Conservation (phyloP, 768 basidiomycete species). For the Tricholoma sp. region DNA sequence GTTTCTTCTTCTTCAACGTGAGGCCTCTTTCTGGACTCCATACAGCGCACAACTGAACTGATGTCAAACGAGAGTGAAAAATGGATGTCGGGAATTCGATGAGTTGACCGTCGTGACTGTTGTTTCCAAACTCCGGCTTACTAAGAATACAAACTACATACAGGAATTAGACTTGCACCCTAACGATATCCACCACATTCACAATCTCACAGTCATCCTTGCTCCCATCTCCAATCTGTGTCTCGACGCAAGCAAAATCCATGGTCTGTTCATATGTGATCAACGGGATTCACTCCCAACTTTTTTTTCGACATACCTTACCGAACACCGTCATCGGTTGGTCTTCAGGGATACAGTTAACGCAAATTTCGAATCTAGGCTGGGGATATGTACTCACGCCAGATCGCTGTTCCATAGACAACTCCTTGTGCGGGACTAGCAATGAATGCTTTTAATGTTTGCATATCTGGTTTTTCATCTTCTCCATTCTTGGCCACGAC, state of each 20-base stretch:
- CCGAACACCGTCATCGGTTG: slow-evolving; percentile 87
- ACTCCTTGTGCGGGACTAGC: slow-evolving; percentile 82
- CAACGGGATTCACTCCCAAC: slow-evolving; percentile 1
- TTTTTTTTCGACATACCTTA: slow-evolving; percentile 39
- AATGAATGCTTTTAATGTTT: slow-evolving; percentile 74
- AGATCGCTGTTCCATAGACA: slow-evolving; percentile 75
- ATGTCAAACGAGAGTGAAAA: slow-evolving; percentile 3
- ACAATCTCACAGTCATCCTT: slow-evolving; percentile 84
- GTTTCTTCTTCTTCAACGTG: slow-evolving; percentile 47
- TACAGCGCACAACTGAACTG: slow-evolving; percentile 21
- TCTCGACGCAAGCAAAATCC: slow-evolving; percentile 88
- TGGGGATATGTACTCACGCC: slow-evolving; percentile 65
- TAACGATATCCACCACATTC: slow-evolving; percentile 34
- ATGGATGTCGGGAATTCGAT: slow-evolving; percentile 6
- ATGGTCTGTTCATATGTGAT: slow-evolving; percentile 41
- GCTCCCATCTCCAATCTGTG: slow-evolving; percentile 82
- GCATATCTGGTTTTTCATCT: slow-evolving; percentile 74
- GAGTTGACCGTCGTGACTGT: slow-evolving; percentile 8
- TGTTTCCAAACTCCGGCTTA: slow-evolving; percentile 38
- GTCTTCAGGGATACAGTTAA: slow-evolving; percentile 44
- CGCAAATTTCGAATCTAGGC: background rate
- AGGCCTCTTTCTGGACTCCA: slow-evolving; percentile 61
- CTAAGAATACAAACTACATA: slow-evolving; percentile 19
- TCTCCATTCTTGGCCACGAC: slow-evolving; percentile 78
- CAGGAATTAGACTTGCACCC: slow-evolving; percentile 13